Conservation (phyloP, 1,284 basidiomycete species). For the Entoloma clypeatum region DNA sequence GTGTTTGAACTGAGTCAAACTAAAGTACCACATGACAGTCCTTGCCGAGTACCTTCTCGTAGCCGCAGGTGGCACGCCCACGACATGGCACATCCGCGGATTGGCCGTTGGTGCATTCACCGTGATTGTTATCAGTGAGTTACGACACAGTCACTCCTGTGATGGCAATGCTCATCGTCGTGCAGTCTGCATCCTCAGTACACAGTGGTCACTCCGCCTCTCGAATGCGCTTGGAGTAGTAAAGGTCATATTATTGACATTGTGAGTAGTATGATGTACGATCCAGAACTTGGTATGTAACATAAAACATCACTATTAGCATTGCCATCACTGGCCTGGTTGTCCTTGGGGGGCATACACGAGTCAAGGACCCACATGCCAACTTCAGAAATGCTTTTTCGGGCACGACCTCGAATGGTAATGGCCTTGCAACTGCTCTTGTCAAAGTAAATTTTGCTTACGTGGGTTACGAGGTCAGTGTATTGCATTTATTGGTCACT, state of each 20-base stretch:
- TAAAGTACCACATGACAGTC: conserved; percentile 19
- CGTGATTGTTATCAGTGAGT: conserved; percentile 28
- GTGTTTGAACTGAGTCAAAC: not conserved
- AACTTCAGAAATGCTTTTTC: conserved; percentile 49
- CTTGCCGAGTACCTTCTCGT: conserved; percentile 33
- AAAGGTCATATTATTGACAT: conserved; percentile 29
- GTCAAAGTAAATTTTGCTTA: conserved; percentile 46
- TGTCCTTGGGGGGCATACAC: conserved; percentile 44
- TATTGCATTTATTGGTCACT: not conserved
- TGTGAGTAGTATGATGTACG: conserved; percentile 20
- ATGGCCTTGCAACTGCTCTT: conserved; percentile 39
- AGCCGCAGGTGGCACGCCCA: conserved; percentile 25
- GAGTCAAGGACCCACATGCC: conserved; percentile 40
- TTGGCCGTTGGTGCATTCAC: conserved; percentile 34
- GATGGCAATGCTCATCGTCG: not conserved
- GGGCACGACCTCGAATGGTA: conserved; percentile 41
- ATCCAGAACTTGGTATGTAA: not conserved
- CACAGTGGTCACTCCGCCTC: conserved; percentile 23
- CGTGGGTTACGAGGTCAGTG: conserved; percentile 37
- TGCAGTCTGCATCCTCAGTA: conserved; percentile 28
- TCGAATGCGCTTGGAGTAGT: conserved; percentile 19
- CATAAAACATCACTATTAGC: conserved; percentile 23
- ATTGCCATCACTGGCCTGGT: conserved; percentile 41
- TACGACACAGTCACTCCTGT: not conserved
- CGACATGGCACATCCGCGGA: conserved; percentile 32